Conservation (phyloP, 2,329 filamentous ascomycete genomes). For the Botryotinia narcissicola region DNA sequence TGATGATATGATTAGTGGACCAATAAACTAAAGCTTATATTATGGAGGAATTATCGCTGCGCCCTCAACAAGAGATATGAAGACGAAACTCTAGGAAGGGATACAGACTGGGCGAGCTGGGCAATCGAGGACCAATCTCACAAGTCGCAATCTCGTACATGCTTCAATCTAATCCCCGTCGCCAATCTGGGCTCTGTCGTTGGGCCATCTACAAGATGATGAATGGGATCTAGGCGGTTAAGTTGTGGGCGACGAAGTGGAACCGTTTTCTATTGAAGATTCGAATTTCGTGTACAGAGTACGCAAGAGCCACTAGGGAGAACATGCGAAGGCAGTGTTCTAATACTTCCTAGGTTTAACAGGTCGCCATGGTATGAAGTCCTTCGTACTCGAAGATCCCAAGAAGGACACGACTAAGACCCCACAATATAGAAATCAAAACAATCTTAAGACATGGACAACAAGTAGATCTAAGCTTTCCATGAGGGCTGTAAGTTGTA, state of each 20-base stretch:
- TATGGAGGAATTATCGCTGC: slow-evolving; percentile 14
- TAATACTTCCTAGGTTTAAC: background rate
- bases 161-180: slow-evolving; percentile 3
- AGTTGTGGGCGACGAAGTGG: background rate
- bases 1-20: slow-evolving; percentile 2
- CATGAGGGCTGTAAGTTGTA: background rate
- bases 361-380: background rate
- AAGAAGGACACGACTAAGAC: slow-evolving; percentile 3
- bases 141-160: background rate
- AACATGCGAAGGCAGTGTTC: slow-evolving; percentile 11
- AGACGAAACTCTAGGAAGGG: background rate
- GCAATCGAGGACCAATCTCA: background rate
- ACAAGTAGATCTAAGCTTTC: slow-evolving; percentile 3
- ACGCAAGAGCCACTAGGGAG: slow-evolving; percentile 14
- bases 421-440: background rate
- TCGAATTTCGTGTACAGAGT: background rate
- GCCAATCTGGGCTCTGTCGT: background rate
- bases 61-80: slow-evolving; percentile 14
- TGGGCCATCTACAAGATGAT: background rate
- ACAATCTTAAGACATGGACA: slow-evolving; percentile 14
- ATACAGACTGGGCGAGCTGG: background rate
- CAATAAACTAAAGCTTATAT: slow-evolving; percentile 1
- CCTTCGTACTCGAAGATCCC: background rate
- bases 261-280: slow-evolving; percentile 1
- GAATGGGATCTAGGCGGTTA: slow-evolving; percentile 5